Evolutionary conservation across 2,329 filamentous ascomycete species (phyloP), one percentile per base, ranked within the genome.

Genomic region (Cercospora brassicicola): DNA sequence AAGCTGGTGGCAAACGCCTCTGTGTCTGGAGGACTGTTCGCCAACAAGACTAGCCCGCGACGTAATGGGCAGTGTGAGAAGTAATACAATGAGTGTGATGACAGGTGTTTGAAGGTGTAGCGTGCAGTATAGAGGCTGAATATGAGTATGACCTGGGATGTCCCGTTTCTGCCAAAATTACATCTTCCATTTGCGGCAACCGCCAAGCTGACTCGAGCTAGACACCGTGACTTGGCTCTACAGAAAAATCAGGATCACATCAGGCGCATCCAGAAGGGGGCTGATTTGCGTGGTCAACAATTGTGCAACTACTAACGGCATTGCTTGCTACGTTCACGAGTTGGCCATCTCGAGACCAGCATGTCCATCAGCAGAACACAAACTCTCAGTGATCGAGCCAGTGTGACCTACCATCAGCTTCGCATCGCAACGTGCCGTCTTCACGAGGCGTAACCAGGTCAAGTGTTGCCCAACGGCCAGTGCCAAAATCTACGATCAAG

Each of bases 301-400:
- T 11, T 15, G 20, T 11, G 10, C 48, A 1, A 13, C 10, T 48
- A 48, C 45, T 10, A 10, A 13, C 18, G 8, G 10, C 48, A 28
- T 36, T 59, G 55, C 55, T 59, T 59, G 55, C 30, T 59, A 11
- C n/a, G 15, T 33, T n/a, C 55, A 59, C 55, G 55, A 23, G 28
- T 5, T 59, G n/a, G 5, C 23, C 15, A 7, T 3, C 48, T 9
- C 23, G 48, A 55, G 48, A 26, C 23, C 48, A 55, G 23, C 13
- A 28, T 55, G 6, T 15, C 20, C 48, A 53, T 26, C 23, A 30
- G 48, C 26, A 55, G 13, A 55, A 13, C 23, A 15, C 23, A 28
- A n/a, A 4, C 23, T 3, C 23, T 4, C 48, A 55, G 5, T 8
- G 48, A 55, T 55, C 48, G 48, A 55, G 48, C 23, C 48, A 30